Conservation (phyloP, 2,329 filamentous ascomycete species). For the Fusarium concolor region DNA sequence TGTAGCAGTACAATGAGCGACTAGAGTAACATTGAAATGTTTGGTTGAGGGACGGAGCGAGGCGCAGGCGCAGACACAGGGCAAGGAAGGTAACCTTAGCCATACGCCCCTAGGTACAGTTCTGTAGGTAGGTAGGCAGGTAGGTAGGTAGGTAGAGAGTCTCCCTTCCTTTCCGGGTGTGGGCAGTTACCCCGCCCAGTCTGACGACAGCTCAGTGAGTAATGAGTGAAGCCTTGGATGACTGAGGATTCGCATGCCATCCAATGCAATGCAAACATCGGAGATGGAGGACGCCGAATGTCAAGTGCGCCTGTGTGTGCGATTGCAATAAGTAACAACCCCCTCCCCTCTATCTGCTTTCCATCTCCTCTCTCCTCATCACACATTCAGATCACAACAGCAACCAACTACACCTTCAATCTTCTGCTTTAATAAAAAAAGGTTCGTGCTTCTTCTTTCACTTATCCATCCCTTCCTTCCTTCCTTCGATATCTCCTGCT, state of each 20-base stretch:
- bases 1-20: slow-evolving; percentile 6
- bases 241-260: slow-evolving; percentile 30
- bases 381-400: slow-evolving; percentile 38
- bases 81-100: slow-evolving; percentile 6
- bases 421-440: slow-evolving; percentile 44
- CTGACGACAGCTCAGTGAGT: slow-evolving; percentile 53
- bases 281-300: slow-evolving; percentile 31
- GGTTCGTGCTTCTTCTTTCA: slow-evolving; percentile 23
- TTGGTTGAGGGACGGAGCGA: slow-evolving; percentile 21
- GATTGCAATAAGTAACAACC: slow-evolving; percentile 52
- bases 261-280: slow-evolving; percentile 18
- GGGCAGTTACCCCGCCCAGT: slow-evolving; percentile 58
- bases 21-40: slow-evolving; percentile 8
- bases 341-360: slow-evolving; percentile 46
- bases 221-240: slow-evolving; percentile 25
- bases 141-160: too few relatives aligned
- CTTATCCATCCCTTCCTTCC: slow-evolving; percentile 1
- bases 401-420: slow-evolving; percentile 32
- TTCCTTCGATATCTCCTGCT: slow-evolving; percentile 3
- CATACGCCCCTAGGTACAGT: slow-evolving; percentile 28
- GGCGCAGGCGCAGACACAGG: slow-evolving; percentile 34
- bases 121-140: too few relatives aligned
- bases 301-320: slow-evolving; percentile 34
- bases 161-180: slow-evolving; percentile 26
- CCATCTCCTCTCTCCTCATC: slow-evolving; percentile 45